Conservation (phyloP, 2,329 filamentous ascomycete species). For the Monosporascus sp. region DNA sequence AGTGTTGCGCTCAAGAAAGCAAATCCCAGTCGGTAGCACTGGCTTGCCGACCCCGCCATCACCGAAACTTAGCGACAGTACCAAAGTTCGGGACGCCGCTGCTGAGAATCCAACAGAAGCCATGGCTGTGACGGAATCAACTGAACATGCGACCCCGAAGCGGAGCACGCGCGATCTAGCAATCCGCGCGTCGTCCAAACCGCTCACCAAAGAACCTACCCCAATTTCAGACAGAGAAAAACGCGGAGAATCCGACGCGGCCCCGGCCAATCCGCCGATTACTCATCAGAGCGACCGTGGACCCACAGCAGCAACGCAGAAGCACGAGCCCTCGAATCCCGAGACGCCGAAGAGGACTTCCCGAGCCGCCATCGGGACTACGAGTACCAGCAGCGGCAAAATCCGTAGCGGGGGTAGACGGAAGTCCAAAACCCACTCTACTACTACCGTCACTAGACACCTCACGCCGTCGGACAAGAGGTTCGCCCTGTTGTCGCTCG, state of each 20-base stretch:
- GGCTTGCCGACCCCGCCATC: too few species aligned
- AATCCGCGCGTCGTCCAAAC: background rate
- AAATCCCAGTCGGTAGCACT: too few species aligned
- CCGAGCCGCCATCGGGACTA: background rate
- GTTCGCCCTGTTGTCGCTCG: slow-evolving; percentile 16
- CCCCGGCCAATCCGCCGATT: background rate
- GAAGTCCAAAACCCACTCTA: background rate
- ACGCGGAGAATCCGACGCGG: background rate
- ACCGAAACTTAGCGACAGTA: too few species aligned
- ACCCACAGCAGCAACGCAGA: background rate
- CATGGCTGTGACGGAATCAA: background rate
- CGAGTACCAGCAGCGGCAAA: background rate
- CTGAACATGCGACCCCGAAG: background rate
- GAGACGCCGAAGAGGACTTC: background rate
- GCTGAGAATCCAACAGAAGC: background rate
- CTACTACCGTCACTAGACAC: background rate
- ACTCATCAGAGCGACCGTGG: background rate
- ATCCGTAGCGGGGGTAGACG: background rate
- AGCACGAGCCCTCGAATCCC: background rate
- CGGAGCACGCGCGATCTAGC: background rate
- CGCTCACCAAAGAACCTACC: background rate
- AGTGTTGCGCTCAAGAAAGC: too few species aligned
- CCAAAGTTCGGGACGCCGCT: background rate
- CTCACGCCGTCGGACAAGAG: slow-evolving; percentile 5
- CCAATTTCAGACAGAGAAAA: background rate